Evolutionary conservation across 2,329 filamentous ascomycete species (phyloP), one percentile per base, ranked within the genome.

Genomic region (Pseudonectria foliicola): DNA sequence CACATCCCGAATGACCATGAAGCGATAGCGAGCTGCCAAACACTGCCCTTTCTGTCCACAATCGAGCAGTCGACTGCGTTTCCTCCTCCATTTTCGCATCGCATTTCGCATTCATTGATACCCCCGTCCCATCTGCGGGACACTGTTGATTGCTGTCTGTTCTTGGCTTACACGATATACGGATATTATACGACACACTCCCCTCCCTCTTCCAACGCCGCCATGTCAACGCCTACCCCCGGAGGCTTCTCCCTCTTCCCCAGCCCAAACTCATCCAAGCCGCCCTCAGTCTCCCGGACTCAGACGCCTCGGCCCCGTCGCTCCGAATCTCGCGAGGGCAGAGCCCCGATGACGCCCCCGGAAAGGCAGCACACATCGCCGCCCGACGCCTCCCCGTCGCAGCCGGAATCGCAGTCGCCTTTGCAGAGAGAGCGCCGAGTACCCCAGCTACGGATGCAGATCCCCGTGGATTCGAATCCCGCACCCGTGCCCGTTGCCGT

Each of bases 241-340:
- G 69, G 66, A 53, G 67, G 69, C 39, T 75, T 77, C 55, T 77
- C 73, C 40, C 66, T 77, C 40, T 77, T 77, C 48, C 73, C 73
- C 18, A 76, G 63, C 44, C 65, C 71, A 14, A 68, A 56, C 45
- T 36, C 52, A 21, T 57, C 59, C n/a, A 57, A 48, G 21, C 50
- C 56, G 6, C 54, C 46, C 30, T 48, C 50, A 13, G 37, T 44
- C 3, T 43, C 45, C 13, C 49, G 68, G 43, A 69, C 60, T 40
- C 65, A 67, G 31, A 60, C 60, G 2, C 56, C 64, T n/a, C 56
- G 57, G 34, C 48, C 56, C 32, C 57, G 60, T 25, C 59, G 59
- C 13, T 63, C 60, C 12, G 58, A 56, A 35, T 63, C 60, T 10
- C 51, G 50, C 0, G 62, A 65, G 37, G 54, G 56, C 14, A 47